phyloP scores from a whole-genome alignment of 2,329 filamentous ascomycete species.

The Ophiostoma montium region DNA sequence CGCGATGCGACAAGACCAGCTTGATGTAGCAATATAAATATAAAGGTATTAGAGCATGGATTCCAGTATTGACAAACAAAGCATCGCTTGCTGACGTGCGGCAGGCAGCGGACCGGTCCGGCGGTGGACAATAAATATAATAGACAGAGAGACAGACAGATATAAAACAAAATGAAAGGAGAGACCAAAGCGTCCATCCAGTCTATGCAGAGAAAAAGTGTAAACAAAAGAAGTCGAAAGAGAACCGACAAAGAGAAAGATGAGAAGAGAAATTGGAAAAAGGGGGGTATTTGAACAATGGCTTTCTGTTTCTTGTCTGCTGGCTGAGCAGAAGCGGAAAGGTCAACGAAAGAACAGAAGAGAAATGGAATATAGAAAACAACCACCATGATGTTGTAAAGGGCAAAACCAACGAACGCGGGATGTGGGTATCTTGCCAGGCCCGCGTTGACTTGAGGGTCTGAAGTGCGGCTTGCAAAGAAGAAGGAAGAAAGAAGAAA shows the following conservation, averaged over 20 bases:
- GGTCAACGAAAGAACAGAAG: not conserved
- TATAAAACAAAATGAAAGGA: not conserved
- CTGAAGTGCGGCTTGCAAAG: constrained; percentile 4
- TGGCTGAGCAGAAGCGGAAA: not conserved
- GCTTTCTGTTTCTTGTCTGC: constrained; percentile 1
- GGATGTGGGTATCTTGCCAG: not conserved
- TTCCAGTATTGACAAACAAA: not conserved
- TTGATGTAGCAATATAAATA: not conserved
- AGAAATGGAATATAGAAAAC: constrained; percentile 4
- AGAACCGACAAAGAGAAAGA: not conserved
- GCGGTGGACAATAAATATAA: not conserved
- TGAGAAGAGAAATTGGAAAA: not conserved
- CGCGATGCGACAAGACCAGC: not conserved
- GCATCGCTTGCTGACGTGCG: not conserved
- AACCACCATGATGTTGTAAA: constrained; percentile 8
- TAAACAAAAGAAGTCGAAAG: not conserved
- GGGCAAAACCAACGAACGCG: not conserved
- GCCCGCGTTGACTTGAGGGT: not conserved
- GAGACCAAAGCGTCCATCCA: constrained; percentile 7
- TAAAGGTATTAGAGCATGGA: not conserved
- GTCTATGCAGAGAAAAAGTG: constrained; percentile 6
- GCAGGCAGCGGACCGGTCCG: not conserved
- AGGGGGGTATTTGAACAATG: constrained; percentile 5
- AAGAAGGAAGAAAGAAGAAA: not conserved
- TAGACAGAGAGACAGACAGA: not conserved